Evolutionary conservation across 306 rosid species (phyloP).

Genomic region (Dryas drummondii): DNA sequence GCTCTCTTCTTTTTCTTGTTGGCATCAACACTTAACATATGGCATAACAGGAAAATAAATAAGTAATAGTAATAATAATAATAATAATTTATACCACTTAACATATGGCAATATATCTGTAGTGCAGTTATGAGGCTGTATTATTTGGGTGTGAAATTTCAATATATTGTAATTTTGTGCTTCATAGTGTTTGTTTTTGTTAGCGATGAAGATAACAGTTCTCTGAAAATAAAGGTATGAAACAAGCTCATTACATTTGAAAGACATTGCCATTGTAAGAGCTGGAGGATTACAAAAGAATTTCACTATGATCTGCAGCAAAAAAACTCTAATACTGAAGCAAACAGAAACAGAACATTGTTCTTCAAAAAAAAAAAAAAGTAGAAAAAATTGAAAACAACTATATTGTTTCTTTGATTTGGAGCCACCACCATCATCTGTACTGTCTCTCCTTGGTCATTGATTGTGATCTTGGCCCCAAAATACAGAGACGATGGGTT

Average conservation of each 20-base stretch:
- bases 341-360: constrained; percentile 37
- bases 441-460: constrained; percentile 16
- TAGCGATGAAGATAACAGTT: not conserved
- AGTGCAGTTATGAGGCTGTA: too few relatives aligned
- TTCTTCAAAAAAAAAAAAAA: constrained; percentile 6
- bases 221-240: not conserved
- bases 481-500: constrained; percentile 26
- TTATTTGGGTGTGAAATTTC: not conserved
- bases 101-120: too few relatives aligned
- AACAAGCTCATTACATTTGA: constrained; percentile 30
- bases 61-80: too few relatives aligned
- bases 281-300: constrained; percentile 45
- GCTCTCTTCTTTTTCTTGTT: not conserved
- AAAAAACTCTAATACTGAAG: constrained; percentile 36
- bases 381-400: constrained; percentile 16
- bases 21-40: not conserved
- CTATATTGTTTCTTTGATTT: constrained; percentile 31
- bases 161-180: not conserved
- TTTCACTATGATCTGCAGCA: constrained; percentile 38
- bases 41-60: too few relatives aligned
- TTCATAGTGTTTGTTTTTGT: not conserved
- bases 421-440: constrained; percentile 39
- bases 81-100: too few relatives aligned
- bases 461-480: constrained; percentile 21
- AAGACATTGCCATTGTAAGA: constrained; percentile 22